These are phyloP conservation scores for Platanthera guangdongensis DNA, from an alignment of 106 monocot species.

Conservation along the genomic window DNA sequence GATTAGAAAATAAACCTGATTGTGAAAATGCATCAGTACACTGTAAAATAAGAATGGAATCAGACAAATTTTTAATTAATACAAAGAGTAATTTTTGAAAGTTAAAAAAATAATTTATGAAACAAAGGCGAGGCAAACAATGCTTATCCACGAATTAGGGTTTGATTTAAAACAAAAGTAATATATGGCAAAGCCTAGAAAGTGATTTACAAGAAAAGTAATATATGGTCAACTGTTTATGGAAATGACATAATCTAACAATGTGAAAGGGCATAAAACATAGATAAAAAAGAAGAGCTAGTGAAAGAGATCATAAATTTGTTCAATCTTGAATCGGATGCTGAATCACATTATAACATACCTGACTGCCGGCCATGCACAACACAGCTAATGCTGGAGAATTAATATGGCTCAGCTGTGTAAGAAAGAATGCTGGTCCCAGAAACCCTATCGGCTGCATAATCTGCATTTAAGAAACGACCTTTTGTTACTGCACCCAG, in stretches of 20 bases:
- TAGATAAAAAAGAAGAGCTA: not conserved
- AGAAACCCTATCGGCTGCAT: constrained; percentile 99
- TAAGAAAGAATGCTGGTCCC: constrained; percentile 92
- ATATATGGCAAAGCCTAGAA: not conserved
- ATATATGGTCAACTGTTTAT: not conserved
- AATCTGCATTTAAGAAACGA: constrained; percentile 41
- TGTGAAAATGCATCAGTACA: constrained; percentile 97
- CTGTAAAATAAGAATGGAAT: constrained; percentile 33
- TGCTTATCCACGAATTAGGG: not conserved
- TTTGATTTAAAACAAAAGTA: not conserved
- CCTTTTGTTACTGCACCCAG: too few relatives aligned
- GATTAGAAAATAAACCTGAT: constrained; percentile 94
- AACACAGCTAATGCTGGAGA: constrained; percentile 84
- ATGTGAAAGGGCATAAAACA: not conserved
- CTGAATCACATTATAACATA: constrained; percentile 13
- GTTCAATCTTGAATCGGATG: not conserved
- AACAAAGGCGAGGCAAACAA: too few relatives aligned
- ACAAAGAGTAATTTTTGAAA: not conserved
- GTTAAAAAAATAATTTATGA: not conserved
- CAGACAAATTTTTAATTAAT: not conserved
- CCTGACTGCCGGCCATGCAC: constrained; percentile 99
- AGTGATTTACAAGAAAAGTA: not conserved
- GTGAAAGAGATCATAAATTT: not conserved
- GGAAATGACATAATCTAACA: not conserved
- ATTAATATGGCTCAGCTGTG: constrained; percentile 61